Evolutionary conservation across 306 rosid genomes (phyloP), one percentile per base, ranked within the genome.

Genomic region (Amphicarpaea edgeworthii): DNA sequence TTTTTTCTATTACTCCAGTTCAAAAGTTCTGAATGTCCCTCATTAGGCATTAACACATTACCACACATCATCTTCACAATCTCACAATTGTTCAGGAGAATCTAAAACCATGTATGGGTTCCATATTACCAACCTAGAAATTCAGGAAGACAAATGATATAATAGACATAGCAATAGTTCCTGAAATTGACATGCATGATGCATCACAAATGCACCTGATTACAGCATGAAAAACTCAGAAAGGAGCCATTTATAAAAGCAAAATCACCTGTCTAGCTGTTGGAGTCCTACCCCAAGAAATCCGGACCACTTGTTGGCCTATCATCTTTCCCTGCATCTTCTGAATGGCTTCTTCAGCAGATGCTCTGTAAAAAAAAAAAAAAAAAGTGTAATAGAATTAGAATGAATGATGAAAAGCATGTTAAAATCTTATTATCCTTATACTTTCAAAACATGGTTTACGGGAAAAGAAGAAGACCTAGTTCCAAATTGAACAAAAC

Each of bases 341-440:
- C 87, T 85, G 96, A 63, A 89, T 87, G 61, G 97, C 93, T 81
- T 88, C 97, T 84, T 93, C 98, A 60, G 98, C 96, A 59, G 93
- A 89, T 84, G 88, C 68, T 86, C 98, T n/a, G n/a, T n/a, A n/a
- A n/a, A n/a, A n/a, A n/a, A n/a, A n/a, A n/a, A n/a, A n/a, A n/a
- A n/a, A n/a, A n/a, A n/a, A n/a, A n/a, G n/a, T n/a, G n/a, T n/a
- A n/a, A n/a, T n/a, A n/a, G n/a, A n/a, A n/a, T n/a, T n/a, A n/a
- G n/a, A n/a, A n/a, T n/a, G n/a, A n/a, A n/a, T n/a, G n/a, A n/a
- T 53, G 28, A 79, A 73, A 69, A 40, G 46, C 69, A 58, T 58
- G 64, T 16, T 24, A 72, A 59, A 68, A 49, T 70, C 19, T 41
- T 57, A 64, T 15, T 70, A 19, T 30, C 6, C 37, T 30, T 30